Evolutionary conservation across 371 early-diverging fungal species (phyloP).

Genomic region (Amoeboaphelidium occidentale): DNA sequence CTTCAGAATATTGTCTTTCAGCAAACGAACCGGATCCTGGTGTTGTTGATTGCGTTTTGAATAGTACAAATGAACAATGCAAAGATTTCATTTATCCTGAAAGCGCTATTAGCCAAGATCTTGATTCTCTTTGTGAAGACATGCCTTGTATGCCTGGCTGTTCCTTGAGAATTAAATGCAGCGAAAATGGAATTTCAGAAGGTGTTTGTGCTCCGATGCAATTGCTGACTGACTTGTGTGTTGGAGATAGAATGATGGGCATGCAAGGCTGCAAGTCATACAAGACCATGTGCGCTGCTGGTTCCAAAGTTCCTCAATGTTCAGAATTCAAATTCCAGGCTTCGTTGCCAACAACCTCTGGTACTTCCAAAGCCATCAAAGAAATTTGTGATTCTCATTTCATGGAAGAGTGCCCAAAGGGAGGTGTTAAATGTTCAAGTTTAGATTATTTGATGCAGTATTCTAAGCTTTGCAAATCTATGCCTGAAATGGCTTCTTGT

Average conservation of each 20-base stretch:
- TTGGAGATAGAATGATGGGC: not conserved
- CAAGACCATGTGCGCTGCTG: not conserved
- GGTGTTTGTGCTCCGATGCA: not conserved
- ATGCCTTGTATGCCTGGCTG: not conserved
- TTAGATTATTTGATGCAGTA: conserved; percentile 5
- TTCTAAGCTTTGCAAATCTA: conserved; percentile 20
- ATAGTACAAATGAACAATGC: not conserved
- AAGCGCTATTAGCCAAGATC: not conserved
- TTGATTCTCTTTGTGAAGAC: not conserved
- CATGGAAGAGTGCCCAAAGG: not conserved
- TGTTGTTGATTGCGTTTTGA: not conserved
- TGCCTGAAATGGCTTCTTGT: conserved; percentile 34
- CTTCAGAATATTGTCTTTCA: too few relatives aligned
- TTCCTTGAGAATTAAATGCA: not conserved
- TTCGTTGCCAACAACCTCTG: conserved; percentile 6
- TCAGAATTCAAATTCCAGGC: conserved; percentile 21
- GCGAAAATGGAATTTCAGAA: not conserved
- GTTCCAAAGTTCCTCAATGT: not conserved
- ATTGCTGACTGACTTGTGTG: not conserved
- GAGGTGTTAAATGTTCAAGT: not conserved
- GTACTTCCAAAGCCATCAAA: conserved; percentile 1
- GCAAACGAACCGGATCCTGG: not conserved
- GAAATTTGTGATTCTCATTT: conserved; percentile 13
- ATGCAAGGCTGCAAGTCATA: not conserved
- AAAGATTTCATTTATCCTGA: not conserved